Conservation (phyloP, 2,329 filamentous ascomycete species). For the Trichophyton rubrum region DNA sequence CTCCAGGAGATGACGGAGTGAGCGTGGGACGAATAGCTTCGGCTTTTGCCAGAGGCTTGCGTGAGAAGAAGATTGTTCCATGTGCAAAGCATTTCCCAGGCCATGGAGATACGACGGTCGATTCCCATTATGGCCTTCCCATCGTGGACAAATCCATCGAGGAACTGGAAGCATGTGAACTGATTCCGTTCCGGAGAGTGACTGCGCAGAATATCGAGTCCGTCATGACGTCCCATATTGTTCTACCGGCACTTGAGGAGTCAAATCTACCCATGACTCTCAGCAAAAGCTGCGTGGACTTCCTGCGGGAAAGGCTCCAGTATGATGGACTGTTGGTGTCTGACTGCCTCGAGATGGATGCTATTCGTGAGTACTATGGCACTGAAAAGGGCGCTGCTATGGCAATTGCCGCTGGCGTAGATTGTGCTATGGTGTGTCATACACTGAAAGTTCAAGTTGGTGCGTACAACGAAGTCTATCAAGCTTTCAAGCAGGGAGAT, state of each 20-base stretch:
- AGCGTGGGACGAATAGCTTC: slow-evolving; percentile 27
- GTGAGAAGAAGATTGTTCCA: slow-evolving; percentile 29
- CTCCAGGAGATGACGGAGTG: slow-evolving; percentile 28
- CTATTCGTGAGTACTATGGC: slow-evolving; percentile 30
- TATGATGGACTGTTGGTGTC: slow-evolving; percentile 35
- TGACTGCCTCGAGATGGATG: slow-evolving; percentile 37
- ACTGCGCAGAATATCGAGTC: slow-evolving; percentile 31
- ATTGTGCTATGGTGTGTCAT: slow-evolving; percentile 37
- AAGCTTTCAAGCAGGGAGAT: slow-evolving; percentile 26
- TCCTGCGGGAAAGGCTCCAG: slow-evolving; percentile 32
- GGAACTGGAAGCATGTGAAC: slow-evolving; percentile 30
- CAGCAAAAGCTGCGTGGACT: slow-evolving; percentile 25
- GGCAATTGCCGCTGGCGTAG: slow-evolving; percentile 32
- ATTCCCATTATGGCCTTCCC: slow-evolving; percentile 34
- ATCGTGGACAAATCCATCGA: slow-evolving; percentile 28
- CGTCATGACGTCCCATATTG: slow-evolving; percentile 37
- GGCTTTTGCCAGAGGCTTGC: slow-evolving; percentile 27
- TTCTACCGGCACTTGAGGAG: slow-evolving; percentile 26
- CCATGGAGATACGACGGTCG: slow-evolving; percentile 34
- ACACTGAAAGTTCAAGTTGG: slow-evolving; percentile 31
- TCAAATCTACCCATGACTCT: slow-evolving; percentile 30
- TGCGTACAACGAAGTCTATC: slow-evolving; percentile 28
- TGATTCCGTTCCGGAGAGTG: slow-evolving; percentile 34
- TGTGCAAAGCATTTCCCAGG: slow-evolving; percentile 38
- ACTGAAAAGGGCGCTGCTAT: slow-evolving; percentile 31